Percentiles rank a stretch among this genome's conserved stretches.
These are phyloP conservation scores for Parafenestella ontariensis DNA, from an alignment of 2,329 filamentous ascomycete species.

Conservation along the genomic window DNA sequence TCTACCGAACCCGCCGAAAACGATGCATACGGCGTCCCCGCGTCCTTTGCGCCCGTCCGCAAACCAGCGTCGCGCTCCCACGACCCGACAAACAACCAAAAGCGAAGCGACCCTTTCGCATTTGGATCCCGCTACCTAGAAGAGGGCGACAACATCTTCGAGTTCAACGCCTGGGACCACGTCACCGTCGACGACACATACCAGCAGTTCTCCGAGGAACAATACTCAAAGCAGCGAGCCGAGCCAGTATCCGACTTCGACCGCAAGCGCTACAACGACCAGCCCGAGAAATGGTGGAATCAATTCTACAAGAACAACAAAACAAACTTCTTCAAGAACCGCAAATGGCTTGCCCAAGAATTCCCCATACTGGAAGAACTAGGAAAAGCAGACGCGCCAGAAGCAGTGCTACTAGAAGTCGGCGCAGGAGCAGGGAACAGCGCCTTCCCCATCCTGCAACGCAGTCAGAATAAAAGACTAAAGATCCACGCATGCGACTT, in stretches of 20 bases:
- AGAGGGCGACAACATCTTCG: constrained; percentile 87
- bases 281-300: constrained; percentile 98
- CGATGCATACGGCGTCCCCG: constrained; percentile 60
- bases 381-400: constrained; percentile 72
- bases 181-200: constrained; percentile 91
- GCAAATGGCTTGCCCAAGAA: constrained; percentile 96
- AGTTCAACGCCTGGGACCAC: constrained; percentile 99
- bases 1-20: constrained; percentile 30
- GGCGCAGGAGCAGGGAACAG: constrained; percentile 97
- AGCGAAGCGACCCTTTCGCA: constrained; percentile 90
- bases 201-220: constrained; percentile 81
- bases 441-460: constrained; percentile 85
- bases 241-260: constrained; percentile 93
- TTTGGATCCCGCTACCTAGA: constrained; percentile 90
- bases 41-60: constrained; percentile 54
- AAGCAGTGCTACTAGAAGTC: constrained; percentile 80
- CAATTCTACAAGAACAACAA: constrained; percentile 98
- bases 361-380: constrained; percentile 86
- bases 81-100: constrained; percentile 76
- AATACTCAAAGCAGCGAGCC: constrained; percentile 84
- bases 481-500: constrained; percentile 96
- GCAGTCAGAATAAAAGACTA: constrained; percentile 81
- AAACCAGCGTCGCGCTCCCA: constrained; percentile 68
- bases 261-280: constrained; percentile 84
- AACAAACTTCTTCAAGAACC: constrained; percentile 97